A percentile compares a stretch with the other conserved stretches of the same genome.
phyloP scores from a whole-genome alignment of 768 basidiomycete species.

The Coprinellus aureogranulatus region DNA sequence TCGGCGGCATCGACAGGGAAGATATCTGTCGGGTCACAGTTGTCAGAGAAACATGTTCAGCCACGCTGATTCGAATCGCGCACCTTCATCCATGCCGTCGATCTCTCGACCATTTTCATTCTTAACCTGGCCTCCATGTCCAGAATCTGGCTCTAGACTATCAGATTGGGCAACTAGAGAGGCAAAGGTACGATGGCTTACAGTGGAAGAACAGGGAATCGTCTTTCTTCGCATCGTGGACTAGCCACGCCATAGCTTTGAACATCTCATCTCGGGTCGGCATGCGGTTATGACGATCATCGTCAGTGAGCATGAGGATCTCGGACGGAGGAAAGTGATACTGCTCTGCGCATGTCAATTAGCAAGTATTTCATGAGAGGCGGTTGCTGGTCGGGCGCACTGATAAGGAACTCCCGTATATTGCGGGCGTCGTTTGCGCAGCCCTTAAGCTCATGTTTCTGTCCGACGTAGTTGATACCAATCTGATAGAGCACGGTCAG shows the following conservation, averaged over 20 bases:
- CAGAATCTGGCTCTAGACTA: conserved; percentile 61
- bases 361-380: neutral
- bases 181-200: conserved; percentile 20
- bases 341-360: conserved; percentile 20
- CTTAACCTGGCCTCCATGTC: conserved; percentile 89
- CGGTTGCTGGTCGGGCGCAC: conserved; percentile 30
- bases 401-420: conserved; percentile 63
- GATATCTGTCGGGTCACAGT: conserved; percentile 51
- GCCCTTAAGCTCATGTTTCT: conserved; percentile 60
- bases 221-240: conserved; percentile 61
- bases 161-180: neutral
- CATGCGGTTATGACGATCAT: conserved; percentile 38
- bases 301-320: conserved; percentile 68
- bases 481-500: conserved; percentile 40
- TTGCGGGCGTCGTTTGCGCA: conserved; percentile 81
- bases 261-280: conserved; percentile 50
- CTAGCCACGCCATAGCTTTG: conserved; percentile 57
- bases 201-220: conserved; percentile 82
- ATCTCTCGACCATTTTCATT: conserved; percentile 76
- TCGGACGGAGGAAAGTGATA: conserved; percentile 58
- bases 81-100: conserved; percentile 72
- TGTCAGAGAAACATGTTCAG: too few species aligned
- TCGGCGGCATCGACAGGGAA: conserved; percentile 77
- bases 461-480: conserved; percentile 76
- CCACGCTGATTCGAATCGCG: too few species aligned